Percentiles rank a stretch among this genome's conserved stretches.
phyloP scores from a whole-genome alignment of 2,329 filamentous ascomycete genomes.

The Aureobasidium sp. region DNA sequence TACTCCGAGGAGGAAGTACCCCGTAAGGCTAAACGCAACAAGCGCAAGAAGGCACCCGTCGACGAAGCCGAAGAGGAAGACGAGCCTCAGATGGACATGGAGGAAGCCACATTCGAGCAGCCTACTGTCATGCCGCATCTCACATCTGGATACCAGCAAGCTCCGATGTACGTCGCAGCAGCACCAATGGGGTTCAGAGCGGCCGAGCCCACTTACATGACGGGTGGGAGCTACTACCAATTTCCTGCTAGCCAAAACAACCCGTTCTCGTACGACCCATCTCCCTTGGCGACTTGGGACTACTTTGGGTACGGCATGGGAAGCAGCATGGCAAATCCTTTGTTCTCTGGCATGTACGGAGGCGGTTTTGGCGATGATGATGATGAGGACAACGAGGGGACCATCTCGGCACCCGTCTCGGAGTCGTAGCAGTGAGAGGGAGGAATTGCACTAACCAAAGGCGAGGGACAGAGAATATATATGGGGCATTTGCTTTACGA shows the following conservation, averaged over 20 bases:
- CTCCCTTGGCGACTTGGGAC: constrained; percentile 15
- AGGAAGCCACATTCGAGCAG: constrained; percentile 24
- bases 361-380: constrained; percentile 21
- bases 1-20: constrained; percentile 16
- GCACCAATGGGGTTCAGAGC: constrained; percentile 14
- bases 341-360: constrained; percentile 21
- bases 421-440: constrained; percentile 1
- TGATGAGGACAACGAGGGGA: constrained; percentile 20
- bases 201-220: constrained; percentile 7
- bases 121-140: constrained; percentile 15
- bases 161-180: constrained; percentile 13
- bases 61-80: neutral
- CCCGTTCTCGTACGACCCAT: constrained; percentile 7
- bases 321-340: constrained; percentile 18
- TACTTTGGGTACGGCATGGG: constrained; percentile 14
- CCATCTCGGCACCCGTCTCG: constrained; percentile 23
- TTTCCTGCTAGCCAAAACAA: constrained; percentile 5
- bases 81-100: neutral
- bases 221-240: constrained; percentile 7
- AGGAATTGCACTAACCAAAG: neutral
- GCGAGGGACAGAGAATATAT: neutral
- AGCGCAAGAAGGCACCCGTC: neutral
- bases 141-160: constrained; percentile 16
- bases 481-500: constrained; percentile 6
- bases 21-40: neutral